Conservation (phyloP, 768 basidiomycete genomes). For the Boletus vermiculosoides region DNA sequence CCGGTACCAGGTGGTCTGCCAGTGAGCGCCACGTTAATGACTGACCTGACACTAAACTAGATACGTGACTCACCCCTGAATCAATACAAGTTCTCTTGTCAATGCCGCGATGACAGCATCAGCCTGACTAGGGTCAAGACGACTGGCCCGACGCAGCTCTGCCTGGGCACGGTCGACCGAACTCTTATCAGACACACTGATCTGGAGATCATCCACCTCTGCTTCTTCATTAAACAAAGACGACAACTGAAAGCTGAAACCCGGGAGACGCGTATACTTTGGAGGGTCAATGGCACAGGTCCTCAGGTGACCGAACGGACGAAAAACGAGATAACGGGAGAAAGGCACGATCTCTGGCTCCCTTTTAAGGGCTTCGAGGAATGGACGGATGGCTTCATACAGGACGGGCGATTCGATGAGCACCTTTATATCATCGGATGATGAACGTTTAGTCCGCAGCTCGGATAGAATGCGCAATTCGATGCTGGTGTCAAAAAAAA, state of each 20-base stretch:
- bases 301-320: conserved; percentile 34
- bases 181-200: conserved; percentile 40
- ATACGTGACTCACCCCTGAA: conserved; percentile 59
- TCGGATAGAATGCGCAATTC: conserved; percentile 48
- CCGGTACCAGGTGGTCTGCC: conserved; percentile 82
- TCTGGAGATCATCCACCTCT: conserved; percentile 38
- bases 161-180: conserved; percentile 50
- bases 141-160: conserved; percentile 46
- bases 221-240: conserved; percentile 48
- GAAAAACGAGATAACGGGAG: conserved; percentile 48
- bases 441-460: conserved; percentile 29
- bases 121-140: conserved; percentile 68
- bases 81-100: conserved; percentile 58
- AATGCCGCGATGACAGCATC: conserved; percentile 65
- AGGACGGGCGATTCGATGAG: conserved; percentile 64
- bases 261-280: conserved; percentile 50
- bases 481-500: conserved; percentile 62
- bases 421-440: conserved; percentile 29
- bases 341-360: conserved; percentile 63
- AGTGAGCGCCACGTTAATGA: neutral
- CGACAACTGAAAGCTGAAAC: conserved; percentile 55
- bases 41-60: neutral
- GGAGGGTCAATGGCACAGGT: conserved; percentile 47
- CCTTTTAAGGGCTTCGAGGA: conserved; percentile 56
- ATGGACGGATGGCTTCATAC: conserved; percentile 67